Base-by-base conservation (phyloP, 2,329 filamentous ascomycete genomes). In the Coleophoma crateriformis region DNA sequence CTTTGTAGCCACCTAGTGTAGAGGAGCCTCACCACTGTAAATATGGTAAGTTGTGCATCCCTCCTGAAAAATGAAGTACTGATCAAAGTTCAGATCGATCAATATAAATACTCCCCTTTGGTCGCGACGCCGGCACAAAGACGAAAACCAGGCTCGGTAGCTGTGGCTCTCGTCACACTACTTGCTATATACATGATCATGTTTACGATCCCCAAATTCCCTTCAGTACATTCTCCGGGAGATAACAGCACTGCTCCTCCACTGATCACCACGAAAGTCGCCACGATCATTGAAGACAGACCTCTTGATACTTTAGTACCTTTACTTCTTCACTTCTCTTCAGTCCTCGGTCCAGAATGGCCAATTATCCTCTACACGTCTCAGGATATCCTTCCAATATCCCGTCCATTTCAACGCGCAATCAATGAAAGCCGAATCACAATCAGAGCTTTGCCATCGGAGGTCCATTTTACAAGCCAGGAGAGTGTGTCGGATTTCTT, bases 301-400 rank as follows among this genome's bases (percentile, higher is more conserved):
- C 56, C 59, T 8, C 56, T 64, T 2, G 52, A 58, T 10, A 59
- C 57, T 17, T 60, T 71, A 33, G 56, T 70, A 27, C 68, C 68
- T 2, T 50, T 70, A 10, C 58, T 71, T 32, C 56, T 71, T 22
- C 68, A 71, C 51, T 71, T 68, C 59, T 60, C 62, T 33, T 54
- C 63, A 12, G 64, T 70, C 1, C 64, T 75, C 5, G 72, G 71
- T 1, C 69, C 71, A 17, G 55, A 59, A 27, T 75, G 71, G 71
- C 71, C 70, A 7, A 61, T 75, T 32, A 62, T 73, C 20, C 66
- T 73, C 45, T 71, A 68, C 54, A 74, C 72, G 10, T 35, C 44
- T 12, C 0, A 49, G 53, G 1, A 51, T 50, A 43, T 55, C 45
- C 50, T 53, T 11, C 55, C 55, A 48, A 42, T 54, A 56, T 64